Conservation (phyloP, 2,329 filamentous ascomycete species). For the Massarina eburnea region DNA sequence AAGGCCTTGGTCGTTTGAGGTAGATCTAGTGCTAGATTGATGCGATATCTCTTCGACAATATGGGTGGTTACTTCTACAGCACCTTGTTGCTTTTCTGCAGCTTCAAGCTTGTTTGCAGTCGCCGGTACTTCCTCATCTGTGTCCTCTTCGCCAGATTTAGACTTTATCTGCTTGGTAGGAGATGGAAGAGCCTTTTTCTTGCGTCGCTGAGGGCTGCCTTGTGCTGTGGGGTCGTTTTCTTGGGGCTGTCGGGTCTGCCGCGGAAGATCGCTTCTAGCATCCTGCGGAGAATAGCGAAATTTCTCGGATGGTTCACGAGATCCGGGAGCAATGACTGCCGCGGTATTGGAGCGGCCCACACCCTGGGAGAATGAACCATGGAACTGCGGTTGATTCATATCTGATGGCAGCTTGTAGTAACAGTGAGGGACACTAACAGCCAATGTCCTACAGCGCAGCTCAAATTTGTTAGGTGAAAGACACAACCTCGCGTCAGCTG, state of each 20-base stretch:
- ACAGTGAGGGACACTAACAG: conserved; percentile 11
- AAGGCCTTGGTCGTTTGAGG: too few species aligned
- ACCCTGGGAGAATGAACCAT: too few species aligned
- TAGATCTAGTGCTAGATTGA: too few species aligned
- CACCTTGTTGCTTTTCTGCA: not conserved
- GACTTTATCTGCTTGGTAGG: conserved; percentile 9
- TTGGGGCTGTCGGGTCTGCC: conserved; percentile 7
- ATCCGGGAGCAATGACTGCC: not conserved
- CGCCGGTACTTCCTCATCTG: not conserved
- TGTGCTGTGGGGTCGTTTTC: not conserved
- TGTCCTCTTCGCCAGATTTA: not conserved
- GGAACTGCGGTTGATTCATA: too few species aligned
- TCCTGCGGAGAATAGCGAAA: conserved; percentile 39
- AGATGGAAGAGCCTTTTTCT: conserved; percentile 18
- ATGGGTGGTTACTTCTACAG: too few species aligned
- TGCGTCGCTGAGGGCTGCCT: conserved; percentile 19
- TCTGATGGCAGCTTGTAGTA: conserved; percentile 7
- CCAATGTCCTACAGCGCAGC: conserved; percentile 3
- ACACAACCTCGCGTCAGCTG: conserved; percentile 11
- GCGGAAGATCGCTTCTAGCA: conserved; percentile 35
- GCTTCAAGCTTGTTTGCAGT: not conserved
- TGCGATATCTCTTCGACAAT: too few species aligned
- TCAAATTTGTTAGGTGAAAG: conserved; percentile 1
- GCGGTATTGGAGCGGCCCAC: not conserved
- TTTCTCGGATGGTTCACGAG: not conserved